Evolutionary conservation across 2,329 filamentous ascomycete genomes (phyloP).

Genomic region (Canariomyces notabilis): DNA sequence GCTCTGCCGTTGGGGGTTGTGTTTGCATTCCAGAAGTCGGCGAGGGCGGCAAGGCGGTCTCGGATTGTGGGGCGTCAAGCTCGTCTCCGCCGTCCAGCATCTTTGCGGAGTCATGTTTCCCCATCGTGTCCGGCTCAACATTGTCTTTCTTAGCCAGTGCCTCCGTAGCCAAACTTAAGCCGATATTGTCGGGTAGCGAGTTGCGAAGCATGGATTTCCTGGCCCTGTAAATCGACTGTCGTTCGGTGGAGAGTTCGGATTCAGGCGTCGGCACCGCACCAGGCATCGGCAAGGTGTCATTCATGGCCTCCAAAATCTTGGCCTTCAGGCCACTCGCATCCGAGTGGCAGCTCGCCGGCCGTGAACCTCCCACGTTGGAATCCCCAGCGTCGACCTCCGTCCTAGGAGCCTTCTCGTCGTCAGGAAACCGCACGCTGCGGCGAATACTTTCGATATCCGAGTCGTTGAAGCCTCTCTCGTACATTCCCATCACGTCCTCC

Average conservation of each 20-base stretch:
- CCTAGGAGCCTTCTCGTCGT: slow-evolving; percentile 27
- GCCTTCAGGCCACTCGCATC: slow-evolving; percentile 35
- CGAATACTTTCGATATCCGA: slow-evolving; percentile 37
- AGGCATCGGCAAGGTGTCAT: slow-evolving; percentile 32
- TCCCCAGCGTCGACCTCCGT: slow-evolving; percentile 13
- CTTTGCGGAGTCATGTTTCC: slow-evolving; percentile 49
- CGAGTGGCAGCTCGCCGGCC: slow-evolving; percentile 36
- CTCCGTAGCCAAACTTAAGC: slow-evolving; percentile 30
- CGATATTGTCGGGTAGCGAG: slow-evolving; percentile 31
- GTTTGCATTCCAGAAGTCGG: slow-evolving; percentile 3
- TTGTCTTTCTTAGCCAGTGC: slow-evolving; percentile 20
- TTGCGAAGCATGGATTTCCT: slow-evolving; percentile 31
- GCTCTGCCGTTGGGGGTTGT: background rate
- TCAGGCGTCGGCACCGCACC: slow-evolving; percentile 18
- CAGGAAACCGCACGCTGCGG: slow-evolving; percentile 21
- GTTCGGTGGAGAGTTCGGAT: slow-evolving; percentile 6
- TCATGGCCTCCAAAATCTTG: slow-evolving; percentile 38
- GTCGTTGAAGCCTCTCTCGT: slow-evolving; percentile 57
- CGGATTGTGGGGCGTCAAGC: background rate
- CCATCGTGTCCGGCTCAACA: slow-evolving; percentile 15
- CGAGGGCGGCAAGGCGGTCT: slow-evolving; percentile 5
- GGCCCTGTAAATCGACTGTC: slow-evolving; percentile 41
- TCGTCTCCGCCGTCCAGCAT: slow-evolving; percentile 34
- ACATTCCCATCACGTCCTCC: slow-evolving; percentile 67
- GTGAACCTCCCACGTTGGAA: slow-evolving; percentile 25